A percentile compares a stretch with the other conserved stretches of the same genome.
These are phyloP conservation scores for Trichoderma afroharzianum DNA, from an alignment of 2,329 filamentous ascomycete genomes.

Conservation along the genomic window DNA sequence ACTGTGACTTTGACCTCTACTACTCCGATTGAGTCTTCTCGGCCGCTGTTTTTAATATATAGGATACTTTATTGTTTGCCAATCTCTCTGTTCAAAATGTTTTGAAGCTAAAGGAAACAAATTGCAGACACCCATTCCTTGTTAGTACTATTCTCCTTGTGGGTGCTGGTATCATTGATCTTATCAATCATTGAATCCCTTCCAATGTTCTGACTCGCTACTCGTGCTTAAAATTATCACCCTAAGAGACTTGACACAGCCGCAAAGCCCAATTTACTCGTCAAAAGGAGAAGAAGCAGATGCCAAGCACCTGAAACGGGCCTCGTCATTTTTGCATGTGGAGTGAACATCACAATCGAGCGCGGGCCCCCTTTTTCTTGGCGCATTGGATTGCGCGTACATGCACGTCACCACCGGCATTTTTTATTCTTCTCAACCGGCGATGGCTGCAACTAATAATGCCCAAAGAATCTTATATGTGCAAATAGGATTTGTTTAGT, in stretches of 20 bases:
- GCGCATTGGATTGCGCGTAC: slow-evolving; percentile 14
- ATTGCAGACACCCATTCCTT: neutral
- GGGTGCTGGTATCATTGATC: neutral
- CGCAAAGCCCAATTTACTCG: neutral
- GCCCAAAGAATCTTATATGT: neutral
- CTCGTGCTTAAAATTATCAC: neutral
- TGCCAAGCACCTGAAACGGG: neutral
- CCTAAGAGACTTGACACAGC: neutral
- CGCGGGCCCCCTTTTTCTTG: neutral
- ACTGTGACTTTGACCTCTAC: neutral
- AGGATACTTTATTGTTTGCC: neutral
- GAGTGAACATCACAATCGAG: slow-evolving; percentile 12
- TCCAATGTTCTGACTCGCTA: neutral
- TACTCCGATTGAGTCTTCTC: neutral
- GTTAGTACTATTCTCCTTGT: neutral
- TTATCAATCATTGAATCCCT: neutral
- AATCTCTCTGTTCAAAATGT: neutral
- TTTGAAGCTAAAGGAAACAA: neutral
- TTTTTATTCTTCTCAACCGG: neutral
- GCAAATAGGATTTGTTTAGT: neutral
- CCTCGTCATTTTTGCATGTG: slow-evolving; percentile 7
- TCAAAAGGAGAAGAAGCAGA: neutral
- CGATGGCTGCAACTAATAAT: neutral
- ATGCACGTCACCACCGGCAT: slow-evolving; percentile 4
- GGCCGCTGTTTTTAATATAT: neutral